Evolutionary conservation across 129 eudicot genomes (phyloP), one percentile per base, ranked within the genome.

Genomic region (Ambrosia artemisiifolia): DNA sequence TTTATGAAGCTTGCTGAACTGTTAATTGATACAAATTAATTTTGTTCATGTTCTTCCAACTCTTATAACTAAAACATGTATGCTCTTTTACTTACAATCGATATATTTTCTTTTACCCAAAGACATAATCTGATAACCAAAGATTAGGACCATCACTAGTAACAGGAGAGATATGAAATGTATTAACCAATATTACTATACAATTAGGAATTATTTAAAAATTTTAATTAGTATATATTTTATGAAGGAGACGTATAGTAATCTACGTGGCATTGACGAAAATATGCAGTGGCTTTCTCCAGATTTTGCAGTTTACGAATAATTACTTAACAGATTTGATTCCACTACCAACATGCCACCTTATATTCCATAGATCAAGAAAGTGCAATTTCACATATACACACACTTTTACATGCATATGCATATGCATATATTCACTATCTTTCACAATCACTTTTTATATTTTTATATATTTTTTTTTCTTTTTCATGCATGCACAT

Each of bases 281-380:
- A 67, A 36, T 17, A 28, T 44, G 69, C 18, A 60, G 64, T 47
- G 69, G 70, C 69, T 18, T 68, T 20, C 63, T 43, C 16, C 46
- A 69, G 7, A 60, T 64, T 77, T 60, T 73, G 64, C 69, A 69
- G 34, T 48, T 70, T 46, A 61, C 24, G 54, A 69, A 69, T 61
- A 46, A 76, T 69, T 69, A 77, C 62, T 30, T 69, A 48, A 49
- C 65, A 69, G 18, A 63, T 16, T 57, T 56, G 72, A 76, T 67
- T 73, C 69, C 80, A 61, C 81, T 40, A 76, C 81, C 70, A 76
- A 69, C 81, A 76, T 76, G 75, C 70, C 75, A 77, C 75, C 75
- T 67, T 69, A 59, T 69, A 60, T 59, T 34, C 44, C 80, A 76
- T 76, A 59, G 53, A 76, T 38, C 43, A 38, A 68, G 69, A 59